Evolutionary conservation across 2,329 filamentous ascomycete genomes (phyloP).

Genomic region (Hypoxylon sp.): DNA sequence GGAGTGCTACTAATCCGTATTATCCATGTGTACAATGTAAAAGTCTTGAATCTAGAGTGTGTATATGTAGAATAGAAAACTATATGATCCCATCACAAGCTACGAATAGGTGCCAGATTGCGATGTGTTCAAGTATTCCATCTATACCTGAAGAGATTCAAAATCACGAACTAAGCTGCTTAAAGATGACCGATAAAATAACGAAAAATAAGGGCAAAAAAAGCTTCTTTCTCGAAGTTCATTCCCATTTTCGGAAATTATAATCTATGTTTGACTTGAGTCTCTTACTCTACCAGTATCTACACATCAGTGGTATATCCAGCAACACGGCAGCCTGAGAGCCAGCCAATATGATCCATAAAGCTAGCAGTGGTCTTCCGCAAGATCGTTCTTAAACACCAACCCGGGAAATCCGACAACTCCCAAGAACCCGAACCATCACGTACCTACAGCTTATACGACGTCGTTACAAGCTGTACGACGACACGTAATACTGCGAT

Average conservation of each 20-base stretch:
- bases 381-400: neutral
- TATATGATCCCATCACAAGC: neutral
- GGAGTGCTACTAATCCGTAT: neutral
- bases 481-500: constrained; percentile 54
- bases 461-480: constrained; percentile 48
- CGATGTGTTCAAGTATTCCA: neutral
- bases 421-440: neutral
- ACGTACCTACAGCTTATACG: neutral
- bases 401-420: neutral
- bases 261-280: constrained; percentile 31
- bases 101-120: neutral
- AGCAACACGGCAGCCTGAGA: constrained; percentile 32
- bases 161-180: neutral
- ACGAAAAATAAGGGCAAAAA: too few relatives aligned
- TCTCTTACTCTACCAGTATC: constrained; percentile 28
- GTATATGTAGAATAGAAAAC: neutral
- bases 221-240: neutral
- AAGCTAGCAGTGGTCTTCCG: neutral
- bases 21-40: neutral
- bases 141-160: neutral
- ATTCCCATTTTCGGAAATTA: neutral
- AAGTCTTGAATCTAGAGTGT: neutral
- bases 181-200: neutral
- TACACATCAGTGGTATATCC: constrained; percentile 26
- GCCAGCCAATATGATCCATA: constrained; percentile 9